Percentiles rank a stretch among this genome's conserved stretches.
Conservation (phyloP, 108 stramenopile species). For the Thalassiosira profunda region DNA sequence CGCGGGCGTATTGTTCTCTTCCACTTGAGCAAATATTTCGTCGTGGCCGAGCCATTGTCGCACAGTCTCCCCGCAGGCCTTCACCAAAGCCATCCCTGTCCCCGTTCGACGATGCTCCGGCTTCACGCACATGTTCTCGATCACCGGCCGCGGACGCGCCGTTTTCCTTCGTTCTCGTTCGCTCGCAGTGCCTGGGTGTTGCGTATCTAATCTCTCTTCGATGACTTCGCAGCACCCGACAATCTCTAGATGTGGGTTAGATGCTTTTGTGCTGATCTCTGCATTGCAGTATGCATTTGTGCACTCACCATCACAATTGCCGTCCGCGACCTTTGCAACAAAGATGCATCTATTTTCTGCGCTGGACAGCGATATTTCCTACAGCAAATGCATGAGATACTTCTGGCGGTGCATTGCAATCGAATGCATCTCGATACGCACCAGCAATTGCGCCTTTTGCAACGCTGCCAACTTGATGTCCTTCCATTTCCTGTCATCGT, state of each 20-base stretch:
- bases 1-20: slow-evolving; percentile 25
- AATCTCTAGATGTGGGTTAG: slow-evolving; percentile 1
- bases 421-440: neutral
- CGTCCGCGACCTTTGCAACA: slow-evolving; percentile 16
- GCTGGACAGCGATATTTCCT: slow-evolving; percentile 33
- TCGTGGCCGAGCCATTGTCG: slow-evolving; percentile 25
- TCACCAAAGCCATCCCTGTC: slow-evolving; percentile 30
- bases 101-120: slow-evolving; percentile 23
- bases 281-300: neutral
- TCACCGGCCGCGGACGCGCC: slow-evolving; percentile 30
- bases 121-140: slow-evolving; percentile 44
- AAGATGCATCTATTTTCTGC: slow-evolving; percentile 32
- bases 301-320: slow-evolving; percentile 3
- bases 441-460: slow-evolving; percentile 38
- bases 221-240: slow-evolving; percentile 46
- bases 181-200: neutral
- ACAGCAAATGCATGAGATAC: neutral
- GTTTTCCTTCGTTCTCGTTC: slow-evolving; percentile 24
- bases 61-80: slow-evolving; percentile 29
- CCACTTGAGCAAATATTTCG: slow-evolving; percentile 42
- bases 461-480: slow-evolving; percentile 30
- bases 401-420: neutral
- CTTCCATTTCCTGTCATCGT: slow-evolving; percentile 40
- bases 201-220: slow-evolving; percentile 29
- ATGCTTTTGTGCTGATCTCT: neutral